phyloP scores from a whole-genome alignment of 768 basidiomycete species.

The Tulasnella sp. region DNA sequence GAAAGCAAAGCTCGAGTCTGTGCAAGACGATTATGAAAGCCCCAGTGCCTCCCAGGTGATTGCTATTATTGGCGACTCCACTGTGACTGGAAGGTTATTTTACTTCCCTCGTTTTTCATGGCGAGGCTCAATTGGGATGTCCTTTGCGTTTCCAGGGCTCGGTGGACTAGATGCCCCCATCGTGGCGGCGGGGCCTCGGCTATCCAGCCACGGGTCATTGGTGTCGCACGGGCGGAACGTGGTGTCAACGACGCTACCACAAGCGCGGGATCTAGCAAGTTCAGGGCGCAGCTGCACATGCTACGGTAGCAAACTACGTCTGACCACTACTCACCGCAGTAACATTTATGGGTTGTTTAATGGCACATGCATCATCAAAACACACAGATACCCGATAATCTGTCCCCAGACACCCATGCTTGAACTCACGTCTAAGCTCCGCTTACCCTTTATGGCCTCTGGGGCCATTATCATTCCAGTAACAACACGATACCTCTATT shows the following conservation, averaged over 20 bases:
- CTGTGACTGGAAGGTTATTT: constrained; percentile 58
- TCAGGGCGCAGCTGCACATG: constrained; percentile 45
- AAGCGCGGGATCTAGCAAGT: constrained; percentile 48
- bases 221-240: constrained; percentile 35
- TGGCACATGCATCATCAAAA: neutral
- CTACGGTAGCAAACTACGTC: constrained; percentile 52
- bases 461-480: constrained; percentile 71
- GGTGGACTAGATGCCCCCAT: constrained; percentile 71
- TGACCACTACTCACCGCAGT: constrained; percentile 62
- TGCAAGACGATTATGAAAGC: constrained; percentile 47
- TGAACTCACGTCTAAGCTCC: constrained; percentile 47
- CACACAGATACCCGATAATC: too few species aligned
- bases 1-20: constrained; percentile 42
- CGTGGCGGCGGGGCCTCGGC: constrained; percentile 80
- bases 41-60: constrained; percentile 30
- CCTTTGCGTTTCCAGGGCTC: constrained; percentile 46
- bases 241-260: neutral
- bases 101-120: constrained; percentile 11
- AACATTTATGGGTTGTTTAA: constrained; percentile 46
- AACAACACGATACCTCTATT: constrained; percentile 77
- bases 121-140: neutral
- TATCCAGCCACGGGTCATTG: constrained; percentile 58
- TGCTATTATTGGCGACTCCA: constrained; percentile 51
- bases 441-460: constrained; percentile 70
- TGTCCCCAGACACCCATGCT: constrained; percentile 81